Evolutionary conservation across 192 early-diverging fungal species (phyloP), one percentile per base, ranked within the genome.

Genomic region (Linnemannia zychae): DNA sequence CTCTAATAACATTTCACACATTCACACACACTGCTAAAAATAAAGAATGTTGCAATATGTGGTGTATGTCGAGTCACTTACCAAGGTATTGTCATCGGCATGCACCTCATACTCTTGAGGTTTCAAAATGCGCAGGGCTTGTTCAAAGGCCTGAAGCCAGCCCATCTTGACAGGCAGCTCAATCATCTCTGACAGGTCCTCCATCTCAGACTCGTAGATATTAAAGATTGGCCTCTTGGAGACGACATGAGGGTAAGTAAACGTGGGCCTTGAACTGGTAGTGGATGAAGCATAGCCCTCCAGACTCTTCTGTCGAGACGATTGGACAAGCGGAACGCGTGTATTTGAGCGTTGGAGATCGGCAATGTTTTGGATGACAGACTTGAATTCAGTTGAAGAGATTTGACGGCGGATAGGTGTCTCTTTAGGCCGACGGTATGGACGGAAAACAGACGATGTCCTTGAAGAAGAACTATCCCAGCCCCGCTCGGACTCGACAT

Each of bases 301-400:
- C 53, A 57, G 36, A 53, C 60, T 48, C 33, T 60, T 73, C 67
- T 60, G 63, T 63, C 71, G 63, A 50, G 71, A 68, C 4, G n/a
- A 34, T 7, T 50, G 65, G 0, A 68, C 16, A 31, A 49, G 11
- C 7, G 65, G 20, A 17, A 22, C 65, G 7, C 17, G 79, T 2
- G 72, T 33, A 13, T 40, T 38, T 36, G 74, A 53, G 24, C 73
- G 81, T 31, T 84, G 82, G 0, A 79, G 48, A 40, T 74, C 73
- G 24, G 77, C 82, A 75, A 84, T 84, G 33, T 75, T 84, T 63
- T 79, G 82, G 7, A 84, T 79, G 4, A 84, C 77, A n/a, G 76
- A 33, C 36, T 74, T 46, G 57, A 84, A 84, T 33, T 79, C 82
- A 11, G 82, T 66, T 1, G 82, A 84, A 15, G 77, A 78, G 33